Evolutionary conservation across 768 basidiomycete genomes (phyloP).

Genomic region (Serendipita sp.): DNA sequence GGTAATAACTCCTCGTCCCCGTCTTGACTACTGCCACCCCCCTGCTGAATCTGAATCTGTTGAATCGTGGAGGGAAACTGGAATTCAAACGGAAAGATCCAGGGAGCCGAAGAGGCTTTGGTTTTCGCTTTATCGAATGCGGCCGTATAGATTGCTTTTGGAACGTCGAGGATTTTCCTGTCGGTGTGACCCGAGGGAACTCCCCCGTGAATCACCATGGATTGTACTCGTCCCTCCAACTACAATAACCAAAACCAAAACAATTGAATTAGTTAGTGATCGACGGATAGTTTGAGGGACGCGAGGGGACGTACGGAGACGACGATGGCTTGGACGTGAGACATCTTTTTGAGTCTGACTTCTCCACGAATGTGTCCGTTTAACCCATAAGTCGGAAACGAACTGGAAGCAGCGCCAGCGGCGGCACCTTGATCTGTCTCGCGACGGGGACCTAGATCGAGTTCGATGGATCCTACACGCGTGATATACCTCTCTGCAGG

Average conservation of each 20-base stretch:
- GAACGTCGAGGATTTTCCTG: background rate
- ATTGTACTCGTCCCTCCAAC: background rate
- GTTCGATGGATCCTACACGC: background rate
- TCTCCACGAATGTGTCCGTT: background rate
- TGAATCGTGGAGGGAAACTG: background rate
- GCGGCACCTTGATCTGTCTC: background rate
- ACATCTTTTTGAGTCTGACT: background rate
- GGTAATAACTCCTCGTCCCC: background rate
- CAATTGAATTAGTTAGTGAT: background rate
- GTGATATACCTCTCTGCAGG: background rate
- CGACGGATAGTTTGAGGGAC: background rate
- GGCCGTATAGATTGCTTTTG: background rate
- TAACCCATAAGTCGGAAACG: background rate
- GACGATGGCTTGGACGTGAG: background rate
- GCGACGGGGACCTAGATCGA: background rate
- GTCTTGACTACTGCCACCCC: too few species aligned
- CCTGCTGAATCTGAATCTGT: too few species aligned
- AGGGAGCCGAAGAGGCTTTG: background rate
- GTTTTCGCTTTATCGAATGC: background rate
- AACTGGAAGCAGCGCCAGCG: too few species aligned
- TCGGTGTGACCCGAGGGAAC: background rate
- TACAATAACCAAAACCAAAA: background rate
- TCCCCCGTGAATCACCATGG: background rate
- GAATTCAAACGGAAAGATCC: background rate
- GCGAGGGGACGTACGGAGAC: background rate